Base-by-base conservation (phyloP, 148 eudicot species). In the Rhododendron mucronatum region DNA sequence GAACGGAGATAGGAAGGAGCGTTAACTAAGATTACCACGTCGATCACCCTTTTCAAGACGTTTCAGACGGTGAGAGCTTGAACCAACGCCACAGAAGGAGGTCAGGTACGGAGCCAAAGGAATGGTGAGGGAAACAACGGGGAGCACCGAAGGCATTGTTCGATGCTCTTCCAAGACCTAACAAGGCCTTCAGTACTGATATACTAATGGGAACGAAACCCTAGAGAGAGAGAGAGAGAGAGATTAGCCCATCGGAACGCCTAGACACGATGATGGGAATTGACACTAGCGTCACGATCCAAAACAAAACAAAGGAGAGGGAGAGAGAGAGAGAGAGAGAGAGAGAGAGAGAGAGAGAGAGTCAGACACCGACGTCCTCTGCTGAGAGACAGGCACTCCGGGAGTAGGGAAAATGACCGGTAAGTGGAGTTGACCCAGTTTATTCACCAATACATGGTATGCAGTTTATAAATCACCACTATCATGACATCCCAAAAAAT, bases 11-110 rank as follows among this genome's bases (percentile, higher is more conserved):
- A 92, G 84, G 82, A 61, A 20, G 23, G 67, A 9, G n/a, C 67
- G 92, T 93, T 94, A 94, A 93, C 96, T 94, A 94, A 94, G 94
- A 94, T 95, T 94, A 93, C 96, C 95, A 91, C 96, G 98, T 85
- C 98, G 94, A 92, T 96, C 95, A 69, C 92, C 86, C 86, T 95
- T 94, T 83, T 93, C 91, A 63, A 96, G 93, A 88, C 91, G 91
- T 91, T 96, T 94, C 78, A 91, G 91, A 90, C 98, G 96, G 91
- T 91, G 93, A 84, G 95, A 93, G 86, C 89, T 91, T 81, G 89
- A 88, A 61, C 67, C 67, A 11, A 88, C 90, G 85, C 88, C 93
- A 89, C 86, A 88, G 77, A 91, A 89, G 53, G 91, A 90, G 30
- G 90, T 74, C 14, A 89, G 74, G 53, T 90, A 86, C 3, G 86